Evolutionary conservation across 805 yeast genomes (phyloP), one percentile per base, ranked within the genome.

Genomic region (Starmerella sp.): DNA sequence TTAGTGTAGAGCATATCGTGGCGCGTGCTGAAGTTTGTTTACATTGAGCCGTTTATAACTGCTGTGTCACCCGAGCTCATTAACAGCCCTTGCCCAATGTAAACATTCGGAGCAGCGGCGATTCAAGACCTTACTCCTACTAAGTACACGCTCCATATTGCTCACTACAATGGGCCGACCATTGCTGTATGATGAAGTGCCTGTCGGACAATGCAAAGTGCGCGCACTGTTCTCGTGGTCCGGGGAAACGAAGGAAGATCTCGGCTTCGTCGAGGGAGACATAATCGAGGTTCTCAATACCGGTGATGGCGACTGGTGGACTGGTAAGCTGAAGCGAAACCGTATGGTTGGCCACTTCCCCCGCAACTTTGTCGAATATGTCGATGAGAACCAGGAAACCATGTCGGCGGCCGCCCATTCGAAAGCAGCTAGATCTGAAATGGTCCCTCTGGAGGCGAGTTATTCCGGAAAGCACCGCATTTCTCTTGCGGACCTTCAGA

Each of bases 261-360:
- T 93, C 44, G 97, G 97, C 0, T 93, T 93, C 67, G 77, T 90
- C 22, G 97, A 93, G 70, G 95, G 95, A 51, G 97, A 93, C 66
- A 73, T 86, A 51, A 86, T 93, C 62, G 95, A 88, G 59, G 95
- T 93, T 5, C 77, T 82, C 52, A 75, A 81, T 56, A 72, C 80
- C 10, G 86, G 91, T 4, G 95, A 93, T 65, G 96, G 95, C 17
- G 82, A 82, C 63, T 88, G 95, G 95, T 89, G 91, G 84, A 86
- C 81, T 63, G 98, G 98, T 1, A 74, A 77, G 57, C 76, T 91
- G 54, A 72, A 81, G 60, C 76, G 97, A 65, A 89, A 87, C 69
- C 86, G 82, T 58, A 80, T 86, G 62, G 79, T 81, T 39, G 98
- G 98, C 0, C 75, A 80, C 48, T 93, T 93, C 65, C 97, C 98